phyloP scores from a whole-genome alignment of 2,329 filamentous ascomycete genomes.

The Colletotrichum gloeosporioides region DNA sequence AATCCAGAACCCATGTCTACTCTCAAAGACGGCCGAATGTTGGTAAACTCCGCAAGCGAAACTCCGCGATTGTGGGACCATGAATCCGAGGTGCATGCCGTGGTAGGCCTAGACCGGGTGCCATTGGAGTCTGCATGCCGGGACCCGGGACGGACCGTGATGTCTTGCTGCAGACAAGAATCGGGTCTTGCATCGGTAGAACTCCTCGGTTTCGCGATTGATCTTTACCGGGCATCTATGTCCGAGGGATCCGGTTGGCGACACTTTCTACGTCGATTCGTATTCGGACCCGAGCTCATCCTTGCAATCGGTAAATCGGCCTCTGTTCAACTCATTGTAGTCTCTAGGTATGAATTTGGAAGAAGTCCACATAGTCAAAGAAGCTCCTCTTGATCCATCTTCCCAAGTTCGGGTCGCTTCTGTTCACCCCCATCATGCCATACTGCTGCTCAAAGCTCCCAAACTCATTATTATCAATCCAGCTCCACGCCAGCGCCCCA shows the following conservation, averaged over 20 bases:
- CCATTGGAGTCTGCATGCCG: background rate
- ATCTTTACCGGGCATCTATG: background rate
- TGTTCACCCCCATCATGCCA: constrained; percentile 62
- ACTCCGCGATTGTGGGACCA: background rate
- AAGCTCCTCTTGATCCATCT: constrained; percentile 62
- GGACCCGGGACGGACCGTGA: background rate
- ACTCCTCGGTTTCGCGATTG: background rate
- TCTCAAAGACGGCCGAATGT: background rate
- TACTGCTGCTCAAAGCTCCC: constrained; percentile 60
- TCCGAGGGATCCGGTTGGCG: background rate
- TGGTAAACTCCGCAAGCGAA: background rate
- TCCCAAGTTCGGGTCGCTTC: constrained; percentile 48
- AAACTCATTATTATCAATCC: constrained; percentile 61
- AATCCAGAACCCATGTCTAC: background rate
- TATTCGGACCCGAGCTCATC: background rate
- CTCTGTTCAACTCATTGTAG: fast-evolving
- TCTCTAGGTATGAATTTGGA: constrained; percentile 25
- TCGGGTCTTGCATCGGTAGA: background rate
- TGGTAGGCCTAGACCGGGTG: background rate
- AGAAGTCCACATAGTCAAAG: constrained; percentile 61
- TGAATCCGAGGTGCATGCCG: background rate
- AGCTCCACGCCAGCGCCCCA: constrained; percentile 60
- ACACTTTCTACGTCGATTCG: background rate
- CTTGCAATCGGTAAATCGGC: background rate
- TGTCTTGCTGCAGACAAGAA: background rate